Base-by-base conservation (phyloP, 1,284 basidiomycete species). In the Gomphus bonarii region DNA sequence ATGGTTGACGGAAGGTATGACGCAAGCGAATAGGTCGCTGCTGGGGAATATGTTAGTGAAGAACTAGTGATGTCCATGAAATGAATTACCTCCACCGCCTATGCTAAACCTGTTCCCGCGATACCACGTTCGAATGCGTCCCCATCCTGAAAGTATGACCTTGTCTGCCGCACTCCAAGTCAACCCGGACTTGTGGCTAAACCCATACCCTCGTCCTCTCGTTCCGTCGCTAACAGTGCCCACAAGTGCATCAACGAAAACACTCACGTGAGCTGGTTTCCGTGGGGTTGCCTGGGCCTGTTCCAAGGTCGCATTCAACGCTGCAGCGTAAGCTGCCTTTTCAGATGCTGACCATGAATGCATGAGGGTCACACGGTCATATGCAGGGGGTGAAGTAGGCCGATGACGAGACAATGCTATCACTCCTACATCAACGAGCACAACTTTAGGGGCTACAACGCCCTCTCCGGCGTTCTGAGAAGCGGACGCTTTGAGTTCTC, bases 291-390 rank as follows among this genome's bases (percentile, higher is more conserved):
- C 42, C 65, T 63, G 38, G n/a, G 65, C 63, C 31, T 73, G 73
- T 55, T 74, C 75, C 38, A 80, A 69, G 5, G 77, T 67, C 20
- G 79, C 72, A 25, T 72, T 72, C 66, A 85, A 85, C 14, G 84
- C 83, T 10, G 79, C 70, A 1, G 84, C 84, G 64, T 89, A 89
- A 14, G 81, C 77, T 42, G 79, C 65, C 64, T 80, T 84, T 67
- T 88, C 86, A 4, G 82, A 81, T 2, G 79, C 74, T 2, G 79
- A 85, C 87, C 87, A 89, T 43, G 74, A 73, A 54, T 81, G 77
- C 73, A 82, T 84, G 5, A 75, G 72, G 55, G 71, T 72, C 60
- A 73, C 73, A 6, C 73, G 66, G n/a, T 73, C 75, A 18, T 62
- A 36, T n/a, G 28, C 25, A 9, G 50, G 43, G 36, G 68, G 65